phyloP scores from a whole-genome alignment of 257 asterid species.

The Galeopsis tetrahit region DNA sequence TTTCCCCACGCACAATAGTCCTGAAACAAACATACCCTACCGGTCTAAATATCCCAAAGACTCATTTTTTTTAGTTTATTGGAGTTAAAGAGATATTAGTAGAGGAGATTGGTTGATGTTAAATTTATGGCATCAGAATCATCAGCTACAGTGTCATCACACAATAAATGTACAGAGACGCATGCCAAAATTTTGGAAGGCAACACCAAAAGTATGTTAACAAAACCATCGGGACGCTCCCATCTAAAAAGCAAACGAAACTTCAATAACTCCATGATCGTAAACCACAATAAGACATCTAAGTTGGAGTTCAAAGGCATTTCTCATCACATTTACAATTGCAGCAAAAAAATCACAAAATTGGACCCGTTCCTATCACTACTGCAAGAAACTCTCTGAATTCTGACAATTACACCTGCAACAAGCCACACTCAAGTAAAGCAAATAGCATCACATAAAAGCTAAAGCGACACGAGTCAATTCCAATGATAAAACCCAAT shows the following conservation, averaged over 20 bases:
- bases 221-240: slow-evolving; percentile 7
- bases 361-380: not conserved
- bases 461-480: slow-evolving; percentile 9
- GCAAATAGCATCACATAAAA: slow-evolving; percentile 1
- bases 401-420: not conserved
- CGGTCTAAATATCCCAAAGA: slow-evolving; percentile 2
- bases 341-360: not conserved
- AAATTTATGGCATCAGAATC: not conserved
- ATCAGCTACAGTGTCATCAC: not conserved
- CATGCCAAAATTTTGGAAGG: not conserved
- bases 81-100: not conserved
- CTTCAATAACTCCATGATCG: not conserved
- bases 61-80: not conserved
- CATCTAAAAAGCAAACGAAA: not conserved
- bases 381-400: not conserved
- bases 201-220: slow-evolving; percentile 10
- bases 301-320: slow-evolving; percentile 13
- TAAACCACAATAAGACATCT: not conserved
- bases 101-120: not conserved
- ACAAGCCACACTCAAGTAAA: slow-evolving; percentile 17
- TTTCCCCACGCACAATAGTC: too few species aligned
- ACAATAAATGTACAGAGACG: not conserved
- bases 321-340: not conserved
- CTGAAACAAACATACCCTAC: too few species aligned
- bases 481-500: slow-evolving; percentile 8